These are phyloP conservation scores for Scedosporium aurantiacum DNA, from an alignment of 2,329 filamentous ascomycete genomes.

Conservation along the genomic window DNA sequence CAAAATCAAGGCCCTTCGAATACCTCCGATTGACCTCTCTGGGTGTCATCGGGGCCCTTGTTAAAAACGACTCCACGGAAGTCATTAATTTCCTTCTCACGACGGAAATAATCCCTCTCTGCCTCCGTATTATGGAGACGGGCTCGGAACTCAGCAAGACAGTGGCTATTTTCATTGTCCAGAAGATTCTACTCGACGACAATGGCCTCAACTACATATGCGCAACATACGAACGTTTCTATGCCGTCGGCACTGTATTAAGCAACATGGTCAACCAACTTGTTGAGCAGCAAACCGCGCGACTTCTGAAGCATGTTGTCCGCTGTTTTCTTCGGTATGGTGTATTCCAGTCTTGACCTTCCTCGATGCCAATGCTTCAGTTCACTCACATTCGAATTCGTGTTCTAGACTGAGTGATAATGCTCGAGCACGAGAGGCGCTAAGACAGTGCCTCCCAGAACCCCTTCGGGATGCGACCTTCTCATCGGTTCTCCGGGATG, in stretches of 20 bases:
- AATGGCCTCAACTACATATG: conserved; percentile 97
- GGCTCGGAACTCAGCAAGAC: conserved; percentile 98
- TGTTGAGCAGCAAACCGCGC: conserved; percentile 92
- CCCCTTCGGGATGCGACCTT: conserved; percentile 98
- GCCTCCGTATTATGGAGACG: conserved; percentile 97
- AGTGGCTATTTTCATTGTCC: conserved; percentile 97
- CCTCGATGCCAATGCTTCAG: background rate
- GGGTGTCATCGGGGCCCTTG: conserved; percentile 89
- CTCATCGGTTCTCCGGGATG: conserved; percentile 88
- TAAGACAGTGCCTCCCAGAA: conserved; percentile 91
- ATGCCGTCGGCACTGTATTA: conserved; percentile 90
- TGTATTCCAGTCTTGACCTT: background rate
- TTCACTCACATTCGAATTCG: background rate
- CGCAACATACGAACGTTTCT: conserved; percentile 96
- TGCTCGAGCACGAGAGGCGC: conserved; percentile 83
- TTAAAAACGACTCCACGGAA: conserved; percentile 97
- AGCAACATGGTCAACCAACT: conserved; percentile 98
- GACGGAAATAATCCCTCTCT: conserved; percentile 96
- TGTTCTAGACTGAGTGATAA: conserved; percentile 75
- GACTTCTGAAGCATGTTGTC: conserved; percentile 93
- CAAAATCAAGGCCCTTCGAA: conserved; percentile 94
- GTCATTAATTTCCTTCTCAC: conserved; percentile 98
- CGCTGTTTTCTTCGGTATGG: conserved; percentile 86
- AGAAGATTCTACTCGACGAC: conserved; percentile 96
- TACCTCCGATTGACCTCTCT: conserved; percentile 92